Percentiles rank a stretch among this genome's conserved stretches.
Evolutionary conservation across 2,329 filamentous ascomycete species (phyloP).

Genomic region (Hypomyces rosellus): DNA sequence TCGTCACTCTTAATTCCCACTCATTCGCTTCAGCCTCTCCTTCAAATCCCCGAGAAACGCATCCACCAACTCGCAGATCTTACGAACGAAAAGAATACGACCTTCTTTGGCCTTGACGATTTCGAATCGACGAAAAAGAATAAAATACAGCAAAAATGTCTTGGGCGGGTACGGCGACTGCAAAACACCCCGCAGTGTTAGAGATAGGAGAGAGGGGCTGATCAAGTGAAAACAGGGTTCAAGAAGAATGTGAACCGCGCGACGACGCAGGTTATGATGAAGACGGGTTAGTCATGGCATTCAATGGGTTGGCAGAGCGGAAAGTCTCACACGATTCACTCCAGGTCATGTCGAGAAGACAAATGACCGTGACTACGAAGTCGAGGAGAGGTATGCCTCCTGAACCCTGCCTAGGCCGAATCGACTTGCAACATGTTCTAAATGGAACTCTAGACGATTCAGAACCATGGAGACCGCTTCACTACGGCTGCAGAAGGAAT

Average conservation of each 20-base stretch:
- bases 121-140: conserved; percentile 8
- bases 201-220: conserved; percentile 19
- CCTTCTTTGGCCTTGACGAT: background rate
- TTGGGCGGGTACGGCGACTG: conserved; percentile 55
- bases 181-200: conserved; percentile 20
- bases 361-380: conserved; percentile 97
- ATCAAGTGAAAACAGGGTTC: conserved; percentile 34
- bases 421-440: conserved; percentile 12
- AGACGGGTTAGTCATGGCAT: conserved; percentile 60
- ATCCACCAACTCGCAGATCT: background rate
- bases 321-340: background rate
- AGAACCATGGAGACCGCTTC: conserved; percentile 95
- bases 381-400: conserved; percentile 70
- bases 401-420: background rate
- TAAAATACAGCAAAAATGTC: conserved; percentile 45
- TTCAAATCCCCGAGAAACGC: conserved; percentile 19
- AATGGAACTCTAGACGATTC: conserved; percentile 62
- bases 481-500: conserved; percentile 89
- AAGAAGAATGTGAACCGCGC: conserved; percentile 97
- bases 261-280: conserved; percentile 99
- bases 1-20: conserved; percentile 8
- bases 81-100: too few relatives aligned
- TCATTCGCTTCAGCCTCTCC: conserved; percentile 14
- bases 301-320: too few relatives aligned
- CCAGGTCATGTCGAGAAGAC: conserved; percentile 94